Base-by-base conservation (phyloP, 2,329 filamentous ascomycete species). In the Alternaria postmessia region DNA sequence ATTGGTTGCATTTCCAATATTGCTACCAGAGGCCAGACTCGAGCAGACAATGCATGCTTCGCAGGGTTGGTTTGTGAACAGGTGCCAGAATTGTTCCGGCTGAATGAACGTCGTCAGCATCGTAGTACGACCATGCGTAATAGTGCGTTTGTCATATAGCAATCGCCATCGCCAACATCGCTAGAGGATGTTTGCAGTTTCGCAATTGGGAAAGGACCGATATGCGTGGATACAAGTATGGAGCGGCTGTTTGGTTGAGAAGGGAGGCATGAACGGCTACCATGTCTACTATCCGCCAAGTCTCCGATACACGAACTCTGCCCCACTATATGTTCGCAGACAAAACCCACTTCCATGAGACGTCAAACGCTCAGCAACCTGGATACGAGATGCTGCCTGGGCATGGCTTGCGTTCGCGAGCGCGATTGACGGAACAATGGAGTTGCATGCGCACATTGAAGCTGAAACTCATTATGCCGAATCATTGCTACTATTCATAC, bases 401-500 rank as follows among this genome's bases (percentile, higher is more conserved):
- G 12, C 51, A 53, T 26, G 36, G 26, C 51, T 30, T 44, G 9
- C 39, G 24, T 12, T 18, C 18, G 6, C 24, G 20, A 30, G 18
- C 18, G 34, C 20, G 8, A 32, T 24, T 53, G 8, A 11, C 12
- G 39, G 6, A 24, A 36, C 20, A 53, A 1, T 8, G 38, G 38
- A 41, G 38, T 22, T 3, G 38, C 18, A 41, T 22, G 18, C 18
- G 44, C 22, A 39, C 12, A 22, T 28, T 38, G 43, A 28, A 38
- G 20, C 22, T 38, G 36, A 22, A 32, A n/a, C 11, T 16, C 24
- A 34, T 22, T 16, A 28, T 48, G 28, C 43, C 38, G 39, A 41
- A 43, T 59, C 55, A 20, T 55, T 48, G 56, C 54, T 62, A 59
- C 53, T 66, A 62, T 42, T 65, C 51, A 64, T 64, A 66, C 64